Base-by-base conservation (phyloP, 2,329 filamentous ascomycete species). In the Leptographium wingfieldii region DNA sequence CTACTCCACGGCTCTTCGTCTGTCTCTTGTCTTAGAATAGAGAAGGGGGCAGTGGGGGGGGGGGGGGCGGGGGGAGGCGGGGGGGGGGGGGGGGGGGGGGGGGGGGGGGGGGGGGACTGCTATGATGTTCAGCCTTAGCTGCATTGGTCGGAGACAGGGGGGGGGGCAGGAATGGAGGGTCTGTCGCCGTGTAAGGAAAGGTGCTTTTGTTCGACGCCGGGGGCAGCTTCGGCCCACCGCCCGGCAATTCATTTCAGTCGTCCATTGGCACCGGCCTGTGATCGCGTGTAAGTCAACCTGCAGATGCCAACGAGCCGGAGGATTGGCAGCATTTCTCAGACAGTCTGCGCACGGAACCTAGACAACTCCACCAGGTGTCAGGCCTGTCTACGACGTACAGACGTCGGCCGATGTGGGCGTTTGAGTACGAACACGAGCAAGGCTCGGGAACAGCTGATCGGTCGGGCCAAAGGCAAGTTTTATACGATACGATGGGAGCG, bases 111-210 rank as follows among this genome's bases (percentile, higher is more conserved):
- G 22, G 22, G 10, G 2, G 33, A 9, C 33, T 35, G 33, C 33
- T 11, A 49, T 48, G 35, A 55, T 40, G 35, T 58, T 61, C 60
- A 61, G 60, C 60, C 56, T 49, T 56, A 33, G 60, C 49, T 55
- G 59, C 57, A 59, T 61, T 58, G 55, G 55, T 19, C 14, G 25
- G 51, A 35, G 14, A 29, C 40, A 51, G 46, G 33, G 46, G 40
- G 31, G 25, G 43, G 40, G 19, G 19, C 40, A 43, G 40, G 40
- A 43, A 43, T 43, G 40, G 14, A 35, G 33, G 33, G 33, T 9
- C 33, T 22, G 22, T 22, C 22, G 1, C 22, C 22, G 33, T 35
- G 33, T 35, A 11, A 46, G 43, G 43, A 19, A 46, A 46, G 19
- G 43, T 7, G 43, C 19, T 7, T 46, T 43, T 43, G 40, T 16